These are phyloP conservation scores for Pseudogymnoascus sp. DNA, from an alignment of 2,329 filamentous ascomycete species.

Conservation along the genomic window DNA sequence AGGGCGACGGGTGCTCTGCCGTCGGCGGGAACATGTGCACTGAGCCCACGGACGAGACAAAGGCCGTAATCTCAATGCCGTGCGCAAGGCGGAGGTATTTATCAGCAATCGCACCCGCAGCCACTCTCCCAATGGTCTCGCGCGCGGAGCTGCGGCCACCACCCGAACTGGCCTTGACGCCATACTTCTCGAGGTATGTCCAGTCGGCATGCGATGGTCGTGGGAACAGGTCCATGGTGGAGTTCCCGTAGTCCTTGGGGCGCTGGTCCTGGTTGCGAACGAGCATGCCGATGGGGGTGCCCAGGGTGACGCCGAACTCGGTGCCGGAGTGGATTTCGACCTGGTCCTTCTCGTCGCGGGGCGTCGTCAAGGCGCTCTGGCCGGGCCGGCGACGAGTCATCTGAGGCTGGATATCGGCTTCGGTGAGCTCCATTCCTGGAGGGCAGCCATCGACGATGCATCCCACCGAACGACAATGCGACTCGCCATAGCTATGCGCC, in stretches of 20 bases:
- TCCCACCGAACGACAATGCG: constrained; percentile 85
- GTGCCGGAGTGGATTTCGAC: constrained; percentile 91
- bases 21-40: constrained; percentile 70
- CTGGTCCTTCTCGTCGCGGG: constrained; percentile 82
- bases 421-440: constrained; percentile 76
- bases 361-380: constrained; percentile 83
- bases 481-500: constrained; percentile 59
- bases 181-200: constrained; percentile 97
- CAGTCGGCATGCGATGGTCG: constrained; percentile 91
- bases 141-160: constrained; percentile 87
- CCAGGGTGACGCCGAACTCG: constrained; percentile 81
- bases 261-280: constrained; percentile 91
- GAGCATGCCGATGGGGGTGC: constrained; percentile 80
- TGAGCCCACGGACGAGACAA: constrained; percentile 75
- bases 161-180: constrained; percentile 81
- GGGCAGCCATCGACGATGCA: constrained; percentile 93
- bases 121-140: constrained; percentile 89
- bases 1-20: constrained; percentile 55
- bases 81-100: constrained; percentile 79
- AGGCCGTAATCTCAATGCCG: constrained; percentile 85
- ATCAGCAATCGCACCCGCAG: constrained; percentile 85
- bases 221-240: constrained; percentile 86
- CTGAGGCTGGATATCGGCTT: constrained; percentile 86
- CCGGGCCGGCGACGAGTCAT: constrained; percentile 85
- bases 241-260: constrained; percentile 81